Evolutionary conservation across 129 eudicot genomes (phyloP).

Genomic region (Erigeron canadensis): DNA sequence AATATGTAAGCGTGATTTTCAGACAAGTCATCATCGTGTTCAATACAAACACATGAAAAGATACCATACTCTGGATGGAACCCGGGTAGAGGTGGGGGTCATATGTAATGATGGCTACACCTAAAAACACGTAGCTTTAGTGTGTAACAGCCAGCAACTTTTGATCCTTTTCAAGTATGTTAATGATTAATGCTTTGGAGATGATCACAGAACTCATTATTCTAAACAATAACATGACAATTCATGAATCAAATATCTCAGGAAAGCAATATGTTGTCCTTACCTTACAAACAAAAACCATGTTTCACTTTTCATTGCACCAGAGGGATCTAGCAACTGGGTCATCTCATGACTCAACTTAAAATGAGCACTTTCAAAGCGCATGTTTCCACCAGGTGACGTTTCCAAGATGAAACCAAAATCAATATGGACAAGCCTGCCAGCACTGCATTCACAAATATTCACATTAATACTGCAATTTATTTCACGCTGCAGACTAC

Average conservation of each 20-base stretch:
- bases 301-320: conserved; percentile 96
- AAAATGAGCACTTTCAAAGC: conserved; percentile 98
- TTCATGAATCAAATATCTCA: background rate
- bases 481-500: background rate
- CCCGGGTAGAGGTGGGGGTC: too few relatives aligned
- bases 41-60: background rate
- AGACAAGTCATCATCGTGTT: background rate
- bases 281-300: conserved; percentile 92
- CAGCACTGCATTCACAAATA: conserved; percentile 57
- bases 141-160: too few relatives aligned
- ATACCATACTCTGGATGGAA: too few relatives aligned
- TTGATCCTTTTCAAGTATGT: too few relatives aligned
- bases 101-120: too few relatives aligned
- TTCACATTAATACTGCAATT: conserved; percentile 14
- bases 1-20: background rate
- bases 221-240: too few relatives aligned
- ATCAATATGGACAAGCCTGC: conserved; percentile 98
- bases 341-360: conserved; percentile 99
- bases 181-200: too few relatives aligned
- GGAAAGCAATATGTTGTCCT: conserved; percentile 1
- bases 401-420: conserved; percentile 97
- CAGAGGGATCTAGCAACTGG: conserved; percentile 94
- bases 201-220: too few relatives aligned
- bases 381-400: conserved; percentile 97
- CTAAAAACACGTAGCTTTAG: too few relatives aligned